Evolutionary conservation across 2,329 filamentous ascomycete species (phyloP), one percentile per base, ranked within the genome.

Genomic region (Verticillium isaacii): DNA sequence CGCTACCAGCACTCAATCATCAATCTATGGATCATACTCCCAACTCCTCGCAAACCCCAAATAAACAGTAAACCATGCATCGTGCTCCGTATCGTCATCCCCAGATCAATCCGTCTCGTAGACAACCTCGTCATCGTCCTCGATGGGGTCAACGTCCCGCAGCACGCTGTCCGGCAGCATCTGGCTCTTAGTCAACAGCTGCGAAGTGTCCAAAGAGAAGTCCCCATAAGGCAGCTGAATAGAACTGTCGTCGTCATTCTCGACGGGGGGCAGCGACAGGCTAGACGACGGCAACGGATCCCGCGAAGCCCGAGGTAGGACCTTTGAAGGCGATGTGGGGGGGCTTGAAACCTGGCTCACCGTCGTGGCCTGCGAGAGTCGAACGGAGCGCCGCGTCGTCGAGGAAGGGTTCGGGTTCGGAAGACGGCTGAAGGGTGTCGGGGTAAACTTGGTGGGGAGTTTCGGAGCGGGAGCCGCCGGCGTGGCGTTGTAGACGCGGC

Each of bases 151-250:
- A 12, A 37, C 58, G 36, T 80, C 78, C 34, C 69, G 66, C 8
- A 80, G 25, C 61, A 81, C 70, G 62, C 78, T 80, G 54, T 81
- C 78, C 2, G 83, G 79, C 61, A 86, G 70, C 73, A 83, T 78
- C 70, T 85, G 82, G 64, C 82, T 85, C 66, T 76, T 78, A 1
- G 79, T 78, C 62, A 80, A 68, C 19, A 85, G 73, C 69, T 86
- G 81, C 9, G 81, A 83, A 11, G 76, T 78, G 15, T 72, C 68
- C 6, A 72, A 59, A 19, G 71, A 71, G 32, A 68, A 66, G 32
- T 64, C 61, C 14, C 57, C 62, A 17, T 41, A 62, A 36, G 63
- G 58, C 32, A 65, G 45, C 52, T 66, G 56, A 8, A 69, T 59
- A 25, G 65, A 64, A 57, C 68, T 68, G 15, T 69, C 67, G 9